Evolutionary conservation across 768 basidiomycete genomes (phyloP).

Genomic region (Mycena sanguinolenta): DNA sequence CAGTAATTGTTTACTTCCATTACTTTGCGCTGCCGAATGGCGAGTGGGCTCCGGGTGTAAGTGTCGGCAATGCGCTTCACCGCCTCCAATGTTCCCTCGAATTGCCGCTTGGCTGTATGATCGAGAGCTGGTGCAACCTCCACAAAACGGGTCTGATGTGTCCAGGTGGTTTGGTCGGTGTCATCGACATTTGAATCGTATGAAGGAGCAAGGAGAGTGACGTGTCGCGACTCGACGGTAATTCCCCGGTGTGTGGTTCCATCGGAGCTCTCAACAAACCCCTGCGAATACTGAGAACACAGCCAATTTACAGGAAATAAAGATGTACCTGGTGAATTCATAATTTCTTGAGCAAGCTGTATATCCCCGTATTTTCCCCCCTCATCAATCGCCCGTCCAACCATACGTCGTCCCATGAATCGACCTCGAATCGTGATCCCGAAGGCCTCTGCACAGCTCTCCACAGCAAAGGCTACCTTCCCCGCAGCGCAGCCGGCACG

Average conservation of each 20-base stretch:
- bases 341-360: too few relatives aligned
- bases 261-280: conserved; percentile 42
- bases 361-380: too few relatives aligned
- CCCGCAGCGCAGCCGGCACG: conserved; percentile 16
- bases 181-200: conserved; percentile 35
- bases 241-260: conserved; percentile 43
- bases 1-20: conserved; percentile 26
- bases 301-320: conserved; percentile 10
- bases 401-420: too few relatives aligned
- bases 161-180: conserved; percentile 38
- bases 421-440: too few relatives aligned
- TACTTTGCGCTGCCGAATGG: not conserved
- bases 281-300: not conserved
- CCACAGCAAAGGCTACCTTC: too few relatives aligned
- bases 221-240: too few relatives aligned
- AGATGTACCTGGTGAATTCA: conserved; percentile 24
- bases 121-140: too few relatives aligned
- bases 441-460: too few relatives aligned
- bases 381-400: too few relatives aligned
- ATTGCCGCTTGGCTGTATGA: conserved; percentile 13
- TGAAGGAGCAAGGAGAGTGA: too few relatives aligned
- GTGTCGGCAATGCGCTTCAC: conserved; percentile 6
- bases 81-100: conserved; percentile 6
- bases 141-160: conserved; percentile 2
- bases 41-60: too few relatives aligned